Conservation (phyloP, 2,329 filamentous ascomycete genomes). For the Exophiala sp. region DNA sequence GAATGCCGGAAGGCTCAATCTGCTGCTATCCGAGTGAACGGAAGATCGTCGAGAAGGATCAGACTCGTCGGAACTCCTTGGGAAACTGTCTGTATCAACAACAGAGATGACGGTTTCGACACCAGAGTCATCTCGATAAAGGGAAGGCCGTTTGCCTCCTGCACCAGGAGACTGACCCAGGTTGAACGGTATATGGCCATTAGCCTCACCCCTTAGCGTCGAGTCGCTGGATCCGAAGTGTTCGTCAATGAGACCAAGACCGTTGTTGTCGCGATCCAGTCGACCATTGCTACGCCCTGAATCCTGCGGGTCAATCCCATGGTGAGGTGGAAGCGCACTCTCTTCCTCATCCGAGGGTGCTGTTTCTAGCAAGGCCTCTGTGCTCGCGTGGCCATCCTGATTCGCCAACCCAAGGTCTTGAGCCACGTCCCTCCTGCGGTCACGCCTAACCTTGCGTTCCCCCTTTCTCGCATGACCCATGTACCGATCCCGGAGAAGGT, state of each 20-base stretch:
- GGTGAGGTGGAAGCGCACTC: neutral
- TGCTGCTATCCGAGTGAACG: slow-evolving; percentile 12
- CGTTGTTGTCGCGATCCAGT: neutral
- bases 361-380: slow-evolving; percentile 14
- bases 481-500: slow-evolving; percentile 31
- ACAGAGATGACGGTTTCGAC: slow-evolving; percentile 5
- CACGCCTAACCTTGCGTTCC: slow-evolving; percentile 1
- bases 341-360: slow-evolving; percentile 2
- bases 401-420: neutral
- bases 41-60: slow-evolving; percentile 8
- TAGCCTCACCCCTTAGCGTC: neutral
- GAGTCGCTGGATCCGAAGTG: slow-evolving; percentile 8
- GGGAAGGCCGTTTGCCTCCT: neutral
- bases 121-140: neutral
- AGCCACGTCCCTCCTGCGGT: slow-evolving; percentile 3
- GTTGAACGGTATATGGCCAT: neutral
- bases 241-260: slow-evolving; percentile 18
- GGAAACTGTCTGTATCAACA: slow-evolving; percentile 15
- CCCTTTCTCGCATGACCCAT: slow-evolving; percentile 6
- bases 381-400: slow-evolving; percentile 9
- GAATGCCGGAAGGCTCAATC: slow-evolving; percentile 15
- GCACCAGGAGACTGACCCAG: neutral
- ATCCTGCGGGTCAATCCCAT: neutral
- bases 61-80: slow-evolving; percentile 13
- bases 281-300: neutral